These are phyloP conservation scores for Diutina ranongensis DNA, from an alignment of 1,139 yeast species.

Conservation along the genomic window DNA sequence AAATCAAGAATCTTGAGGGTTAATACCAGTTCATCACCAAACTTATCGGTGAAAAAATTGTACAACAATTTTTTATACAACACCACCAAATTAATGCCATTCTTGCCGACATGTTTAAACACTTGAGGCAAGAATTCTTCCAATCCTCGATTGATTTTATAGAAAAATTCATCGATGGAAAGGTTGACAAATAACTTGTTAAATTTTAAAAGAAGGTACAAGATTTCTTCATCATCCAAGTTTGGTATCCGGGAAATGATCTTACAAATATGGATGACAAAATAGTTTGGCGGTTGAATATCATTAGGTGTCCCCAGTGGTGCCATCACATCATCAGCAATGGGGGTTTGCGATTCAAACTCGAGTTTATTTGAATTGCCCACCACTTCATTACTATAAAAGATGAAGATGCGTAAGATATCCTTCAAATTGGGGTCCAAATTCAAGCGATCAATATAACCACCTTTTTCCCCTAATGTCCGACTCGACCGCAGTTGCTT, in stretches of 20 bases:
- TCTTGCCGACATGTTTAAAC: conserved; percentile 25
- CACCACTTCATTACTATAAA: conserved; percentile 20
- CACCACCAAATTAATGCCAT: conserved; percentile 23
- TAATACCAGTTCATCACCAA: conserved; percentile 8
- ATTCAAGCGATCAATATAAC: conserved; percentile 14
- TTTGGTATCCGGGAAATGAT: conserved; percentile 15
- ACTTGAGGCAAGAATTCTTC: conserved; percentile 21
- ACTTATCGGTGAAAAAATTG: conserved; percentile 15
- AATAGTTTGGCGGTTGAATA: conserved; percentile 15
- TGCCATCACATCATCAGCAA: not conserved
- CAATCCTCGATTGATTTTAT: conserved; percentile 25
- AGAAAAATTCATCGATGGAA: conserved; percentile 27
- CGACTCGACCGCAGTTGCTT: conserved; percentile 8
- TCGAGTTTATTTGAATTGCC: not conserved
- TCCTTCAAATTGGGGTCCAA: conserved; percentile 16
- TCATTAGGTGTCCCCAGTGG: not conserved
- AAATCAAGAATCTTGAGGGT: conserved; percentile 10
- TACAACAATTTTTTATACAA: conserved; percentile 17
- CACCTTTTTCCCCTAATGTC: conserved; percentile 8
- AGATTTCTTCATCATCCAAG: conserved; percentile 19
- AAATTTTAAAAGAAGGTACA: conserved; percentile 25
- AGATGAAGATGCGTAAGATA: conserved; percentile 22
- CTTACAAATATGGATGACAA: conserved; percentile 14
- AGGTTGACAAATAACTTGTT: conserved; percentile 19
- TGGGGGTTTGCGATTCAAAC: not conserved